Evolutionary conservation across 306 rosid species (phyloP).

Genomic region (Castanea mollissima): DNA sequence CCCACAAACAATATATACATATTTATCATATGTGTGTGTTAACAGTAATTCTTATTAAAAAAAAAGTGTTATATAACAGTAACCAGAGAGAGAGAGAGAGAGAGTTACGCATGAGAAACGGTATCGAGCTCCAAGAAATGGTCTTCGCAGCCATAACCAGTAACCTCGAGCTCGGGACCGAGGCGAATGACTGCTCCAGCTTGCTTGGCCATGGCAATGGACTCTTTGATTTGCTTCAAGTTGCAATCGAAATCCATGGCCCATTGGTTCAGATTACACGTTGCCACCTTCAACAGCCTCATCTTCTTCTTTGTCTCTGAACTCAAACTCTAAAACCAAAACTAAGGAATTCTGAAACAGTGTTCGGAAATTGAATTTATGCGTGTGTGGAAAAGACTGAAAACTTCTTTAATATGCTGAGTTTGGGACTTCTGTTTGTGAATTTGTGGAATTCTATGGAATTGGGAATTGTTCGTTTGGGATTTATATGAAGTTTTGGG

Average conservation of each 20-base stretch:
- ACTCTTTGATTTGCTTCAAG: slow-evolving; percentile 62
- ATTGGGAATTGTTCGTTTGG: not conserved
- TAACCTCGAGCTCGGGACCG: slow-evolving; percentile 93
- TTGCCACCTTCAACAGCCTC: slow-evolving; percentile 90
- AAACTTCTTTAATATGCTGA: not conserved
- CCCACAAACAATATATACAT: not conserved
- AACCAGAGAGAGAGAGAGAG: not conserved
- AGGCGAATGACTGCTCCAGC: slow-evolving; percentile 82
- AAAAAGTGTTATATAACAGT: not conserved
- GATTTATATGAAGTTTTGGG: not conserved
- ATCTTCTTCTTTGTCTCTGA: slow-evolving; percentile 28
- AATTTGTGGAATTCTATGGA: not conserved
- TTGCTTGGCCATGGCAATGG: slow-evolving; percentile 58
- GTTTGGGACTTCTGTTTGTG: not conserved
- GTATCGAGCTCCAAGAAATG: slow-evolving; percentile 97
- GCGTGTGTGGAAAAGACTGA: not conserved
- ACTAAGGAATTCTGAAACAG: not conserved
- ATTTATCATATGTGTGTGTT: no score
- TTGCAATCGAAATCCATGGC: slow-evolving; percentile 94
- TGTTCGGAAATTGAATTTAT: not conserved
- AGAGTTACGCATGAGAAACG: slow-evolving; percentile 62
- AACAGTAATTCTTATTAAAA: not conserved
- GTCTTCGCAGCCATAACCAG: slow-evolving; percentile 97
- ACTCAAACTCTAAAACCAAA: not conserved
- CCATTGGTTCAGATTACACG: slow-evolving; percentile 96